Percentiles rank a stretch among this genome's conserved stretches.
Conservation (phyloP, 2,329 filamentous ascomycete genomes). For the Curvularia eragrostidis region DNA sequence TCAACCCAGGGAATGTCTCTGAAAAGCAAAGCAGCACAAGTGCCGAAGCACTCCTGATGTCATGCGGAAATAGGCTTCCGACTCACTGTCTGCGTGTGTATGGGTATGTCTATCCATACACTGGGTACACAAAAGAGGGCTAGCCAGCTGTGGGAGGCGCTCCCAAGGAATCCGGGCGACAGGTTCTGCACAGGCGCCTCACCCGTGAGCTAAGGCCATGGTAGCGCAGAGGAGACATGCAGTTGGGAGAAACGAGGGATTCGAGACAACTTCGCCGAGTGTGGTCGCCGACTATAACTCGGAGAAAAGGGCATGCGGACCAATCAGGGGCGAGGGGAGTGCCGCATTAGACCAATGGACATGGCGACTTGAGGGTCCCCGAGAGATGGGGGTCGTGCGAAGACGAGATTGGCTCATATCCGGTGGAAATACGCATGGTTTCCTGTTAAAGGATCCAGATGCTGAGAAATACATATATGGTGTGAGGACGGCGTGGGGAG, state of each 20-base stretch:
- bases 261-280: conserved; percentile 20
- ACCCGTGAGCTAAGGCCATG: background rate
- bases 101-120: background rate
- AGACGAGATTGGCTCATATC: background rate
- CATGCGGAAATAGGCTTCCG: background rate
- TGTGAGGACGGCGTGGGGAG: background rate
- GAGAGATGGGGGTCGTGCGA: background rate
- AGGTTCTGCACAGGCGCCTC: too few species aligned
- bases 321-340: conserved; percentile 4
- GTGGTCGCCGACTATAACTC: conserved; percentile 28
- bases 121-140: background rate
- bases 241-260: conserved; percentile 6
- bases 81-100: background rate
- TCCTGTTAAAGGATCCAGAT: background rate
- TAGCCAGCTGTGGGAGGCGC: too few species aligned
- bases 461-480: background rate
- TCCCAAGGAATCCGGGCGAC: too few species aligned
- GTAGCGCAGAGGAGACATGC: background rate
- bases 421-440: background rate
- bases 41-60: background rate
- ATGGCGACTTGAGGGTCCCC: background rate
- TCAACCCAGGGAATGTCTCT: background rate
- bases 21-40: background rate
- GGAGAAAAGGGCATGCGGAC: conserved; percentile 10
- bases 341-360: background rate